Evolutionary conservation across 768 basidiomycete species (phyloP).

Genomic region (Lactarius pseudohatsudake): DNA sequence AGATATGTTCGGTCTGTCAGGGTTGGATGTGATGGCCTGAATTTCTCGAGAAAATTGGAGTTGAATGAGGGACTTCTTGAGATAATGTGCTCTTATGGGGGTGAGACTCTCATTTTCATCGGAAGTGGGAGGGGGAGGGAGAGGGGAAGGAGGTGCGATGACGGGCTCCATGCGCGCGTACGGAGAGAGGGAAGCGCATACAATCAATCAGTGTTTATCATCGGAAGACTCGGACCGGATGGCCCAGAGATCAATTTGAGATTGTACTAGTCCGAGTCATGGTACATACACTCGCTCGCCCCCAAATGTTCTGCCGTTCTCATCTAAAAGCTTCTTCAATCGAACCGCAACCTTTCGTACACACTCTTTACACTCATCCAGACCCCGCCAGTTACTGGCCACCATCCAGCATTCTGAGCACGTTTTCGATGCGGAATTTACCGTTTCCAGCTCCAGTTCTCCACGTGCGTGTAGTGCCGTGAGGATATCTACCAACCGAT

Average conservation of each 20-base stretch:
- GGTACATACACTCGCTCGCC: constrained; percentile 42
- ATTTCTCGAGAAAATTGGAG: constrained; percentile 86
- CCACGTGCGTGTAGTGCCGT: constrained; percentile 64
- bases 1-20: constrained; percentile 47
- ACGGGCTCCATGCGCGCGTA: neutral
- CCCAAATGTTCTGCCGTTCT: constrained; percentile 48
- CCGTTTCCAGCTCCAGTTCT: constrained; percentile 75
- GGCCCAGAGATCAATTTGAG: constrained; percentile 1
- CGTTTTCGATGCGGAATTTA: constrained; percentile 64
- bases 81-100: constrained; percentile 92
- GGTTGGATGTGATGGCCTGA: constrained; percentile 54
- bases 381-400: constrained; percentile 63
- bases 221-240: constrained; percentile 11
- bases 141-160: neutral
- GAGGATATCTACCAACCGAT: constrained; percentile 67
- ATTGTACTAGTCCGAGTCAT: constrained; percentile 13
- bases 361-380: constrained; percentile 62
- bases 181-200: neutral
- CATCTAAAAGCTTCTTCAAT: constrained; percentile 56
- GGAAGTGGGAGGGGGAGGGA: neutral
- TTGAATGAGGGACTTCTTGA: constrained; percentile 92
- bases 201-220: neutral
- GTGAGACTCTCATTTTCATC: constrained; percentile 48
- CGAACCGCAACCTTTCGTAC: constrained; percentile 61
- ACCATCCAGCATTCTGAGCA: constrained; percentile 84